Base-by-base conservation (phyloP, 805 yeast species). In the Ogataea degrootiae region DNA sequence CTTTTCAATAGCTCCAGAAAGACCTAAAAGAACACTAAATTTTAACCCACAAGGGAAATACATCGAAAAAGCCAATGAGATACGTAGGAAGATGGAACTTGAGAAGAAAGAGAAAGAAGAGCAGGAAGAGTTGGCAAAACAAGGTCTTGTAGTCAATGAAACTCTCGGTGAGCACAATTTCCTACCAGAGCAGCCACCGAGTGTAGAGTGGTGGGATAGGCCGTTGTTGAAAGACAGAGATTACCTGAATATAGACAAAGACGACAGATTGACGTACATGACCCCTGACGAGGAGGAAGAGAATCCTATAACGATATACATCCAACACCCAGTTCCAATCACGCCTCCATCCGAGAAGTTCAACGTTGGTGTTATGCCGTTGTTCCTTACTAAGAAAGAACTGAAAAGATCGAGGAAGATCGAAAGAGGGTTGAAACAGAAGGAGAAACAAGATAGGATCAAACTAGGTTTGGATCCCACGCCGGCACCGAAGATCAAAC, bases 161-260 rank as follows among this genome's bases (percentile, higher is more conserved):
- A 56, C 59, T 1, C 48, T 74, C 0, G 84, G 83, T 4, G 96
- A 88, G 58, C 76, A 79, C 17, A 61, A 68, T 8, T 85, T 74
- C 57, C 63, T 68, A 44, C 68, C 69, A 0, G 61, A 59, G 0
- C 59, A 50, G 17, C 90, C 91, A 1, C 96, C 96, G 0, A 51
- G 48, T 2, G 65, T 82, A 2, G 97, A 90, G 63, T 89, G 97
- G 96, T 92, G 97, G 97, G 97, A 92, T 66, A 62, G 66, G 45
- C 79, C 79, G 2, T 77, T 79, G 42, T 54, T 85, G 2, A 62
- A 62, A 37, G 56, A 54, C 12, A 63, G 65, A 3, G 60, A 60
- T 37, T 74, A 77, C 53, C 61, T 61, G 1, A 58, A 69, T 37
- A 48, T 72, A n/a, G 58, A 63, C 5, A 68, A 67, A 11, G 51